phyloP scores from a whole-genome alignment of 2,329 filamentous ascomycete species.

The Ophiocordyceps camponoti-floridani region DNA sequence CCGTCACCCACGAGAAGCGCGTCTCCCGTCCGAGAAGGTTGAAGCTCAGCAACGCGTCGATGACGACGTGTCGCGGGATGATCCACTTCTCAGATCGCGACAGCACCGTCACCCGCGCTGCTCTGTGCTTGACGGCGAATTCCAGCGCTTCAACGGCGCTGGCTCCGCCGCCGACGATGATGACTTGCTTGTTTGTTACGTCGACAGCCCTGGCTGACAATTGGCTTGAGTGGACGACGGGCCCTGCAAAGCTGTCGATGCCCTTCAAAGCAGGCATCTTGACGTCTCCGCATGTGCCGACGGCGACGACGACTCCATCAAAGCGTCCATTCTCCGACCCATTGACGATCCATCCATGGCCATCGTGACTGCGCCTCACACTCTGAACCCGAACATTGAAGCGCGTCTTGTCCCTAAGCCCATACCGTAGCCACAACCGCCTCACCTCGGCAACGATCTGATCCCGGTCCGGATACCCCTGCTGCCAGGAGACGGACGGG shows the following conservation, averaged over 20 bases:
- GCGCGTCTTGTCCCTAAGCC: conserved; percentile 48
- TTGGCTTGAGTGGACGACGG: conserved; percentile 58
- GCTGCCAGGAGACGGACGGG: conserved; percentile 55
- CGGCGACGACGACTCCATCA: conserved; percentile 60
- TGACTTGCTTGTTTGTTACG: conserved; percentile 56
- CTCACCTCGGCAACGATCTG: conserved; percentile 59
- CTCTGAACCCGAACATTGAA: conserved; percentile 55
- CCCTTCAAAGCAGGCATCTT: conserved; percentile 55
- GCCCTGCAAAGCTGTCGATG: conserved; percentile 54
- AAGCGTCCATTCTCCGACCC: conserved; percentile 51
- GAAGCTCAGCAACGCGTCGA: conserved; percentile 55
- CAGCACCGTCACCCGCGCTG: conserved; percentile 52
- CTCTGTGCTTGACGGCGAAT: conserved; percentile 51
- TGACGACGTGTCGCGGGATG: conserved; percentile 60
- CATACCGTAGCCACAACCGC: conserved; percentile 58
- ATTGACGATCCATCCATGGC: conserved; percentile 63
- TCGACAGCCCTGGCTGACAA: conserved; percentile 46
- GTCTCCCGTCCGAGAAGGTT: conserved; percentile 72
- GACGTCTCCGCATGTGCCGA: conserved; percentile 65
- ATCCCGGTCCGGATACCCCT: conserved; percentile 59
- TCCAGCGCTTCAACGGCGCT: conserved; percentile 71
- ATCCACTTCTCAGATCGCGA: conserved; percentile 75
- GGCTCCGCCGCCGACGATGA: conserved; percentile 63
- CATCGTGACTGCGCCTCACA: conserved; percentile 41
- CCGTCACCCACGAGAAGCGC: conserved; percentile 58